phyloP scores from a whole-genome alignment of 2,329 filamentous ascomycete genomes.

The Phialophora macrospora region DNA sequence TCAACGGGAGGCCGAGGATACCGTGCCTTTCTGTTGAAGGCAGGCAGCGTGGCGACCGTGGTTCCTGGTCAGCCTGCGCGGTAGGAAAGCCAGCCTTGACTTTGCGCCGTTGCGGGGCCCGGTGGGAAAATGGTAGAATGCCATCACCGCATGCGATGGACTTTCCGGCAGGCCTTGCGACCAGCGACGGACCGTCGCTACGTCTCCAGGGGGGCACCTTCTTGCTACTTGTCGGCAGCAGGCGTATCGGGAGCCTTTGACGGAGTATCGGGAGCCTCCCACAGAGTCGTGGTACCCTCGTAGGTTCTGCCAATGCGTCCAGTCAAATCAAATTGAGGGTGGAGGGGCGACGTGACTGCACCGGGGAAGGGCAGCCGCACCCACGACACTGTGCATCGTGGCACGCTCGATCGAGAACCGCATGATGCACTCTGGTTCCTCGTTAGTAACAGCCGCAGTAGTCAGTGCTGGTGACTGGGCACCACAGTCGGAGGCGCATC shows the following conservation, averaged over 20 bases:
- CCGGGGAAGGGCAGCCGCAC: neutral
- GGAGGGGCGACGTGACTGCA: neutral
- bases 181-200: neutral
- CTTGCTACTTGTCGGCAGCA: neutral
- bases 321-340: no score
- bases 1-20: neutral
- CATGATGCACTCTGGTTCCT: neutral
- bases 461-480: neutral
- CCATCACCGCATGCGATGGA: neutral
- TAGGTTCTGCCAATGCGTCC: neutral
- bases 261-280: neutral
- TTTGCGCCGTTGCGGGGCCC: neutral
- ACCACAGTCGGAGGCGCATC: no score
- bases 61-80: neutral
- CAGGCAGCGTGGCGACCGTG: neutral
- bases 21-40: neutral
- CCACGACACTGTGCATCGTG: neutral
- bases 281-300: neutral
- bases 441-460: neutral
- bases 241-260: neutral
- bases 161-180: neutral
- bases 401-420: neutral
- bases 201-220: conserved; percentile 1
- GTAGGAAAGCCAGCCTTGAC: neutral
- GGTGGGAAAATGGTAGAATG: neutral